Evolutionary conservation across 2,329 filamentous ascomycete genomes (phyloP).

Genomic region (Calonectria honghensis): DNA sequence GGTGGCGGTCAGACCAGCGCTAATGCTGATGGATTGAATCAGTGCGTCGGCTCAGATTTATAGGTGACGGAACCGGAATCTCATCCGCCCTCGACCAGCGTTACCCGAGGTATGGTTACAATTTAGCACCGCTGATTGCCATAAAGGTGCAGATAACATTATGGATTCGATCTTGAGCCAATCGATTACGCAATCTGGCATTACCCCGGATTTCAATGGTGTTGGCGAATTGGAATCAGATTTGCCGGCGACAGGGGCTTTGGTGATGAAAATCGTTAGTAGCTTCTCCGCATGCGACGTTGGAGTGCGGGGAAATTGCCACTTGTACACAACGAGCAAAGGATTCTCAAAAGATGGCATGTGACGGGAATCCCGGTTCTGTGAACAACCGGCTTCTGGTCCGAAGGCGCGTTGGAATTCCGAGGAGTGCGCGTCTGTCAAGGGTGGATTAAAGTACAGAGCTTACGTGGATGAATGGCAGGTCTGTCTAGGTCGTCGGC

Average conservation of each 20-base stretch:
- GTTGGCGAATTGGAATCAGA: slow-evolving; percentile 27
- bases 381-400: neutral
- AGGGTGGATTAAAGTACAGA: neutral
- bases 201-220: slow-evolving; percentile 24
- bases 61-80: slow-evolving; percentile 10
- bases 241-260: slow-evolving; percentile 22
- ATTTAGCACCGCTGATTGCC: neutral
- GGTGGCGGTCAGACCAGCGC: neutral
- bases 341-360: slow-evolving; percentile 8
- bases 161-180: neutral
- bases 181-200: slow-evolving; percentile 28
- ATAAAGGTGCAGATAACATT: neutral
- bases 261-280: neutral
- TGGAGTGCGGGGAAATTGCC: slow-evolving; percentile 16
- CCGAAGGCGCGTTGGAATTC: neutral
- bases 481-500: neutral
- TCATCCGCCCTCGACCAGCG: neutral
- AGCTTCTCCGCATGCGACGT: slow-evolving; percentile 16
- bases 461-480: neutral
- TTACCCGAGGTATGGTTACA: neutral
- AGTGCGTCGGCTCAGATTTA: neutral
- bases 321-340: neutral
- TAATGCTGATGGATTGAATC: neutral
- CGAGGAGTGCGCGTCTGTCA: too few species aligned
- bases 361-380: neutral